A percentile compares a stretch with the other conserved stretches of the same genome.
These are phyloP conservation scores for Monosporozyma aquatica DNA, from an alignment of 805 yeast species.

Conservation along the genomic window DNA sequence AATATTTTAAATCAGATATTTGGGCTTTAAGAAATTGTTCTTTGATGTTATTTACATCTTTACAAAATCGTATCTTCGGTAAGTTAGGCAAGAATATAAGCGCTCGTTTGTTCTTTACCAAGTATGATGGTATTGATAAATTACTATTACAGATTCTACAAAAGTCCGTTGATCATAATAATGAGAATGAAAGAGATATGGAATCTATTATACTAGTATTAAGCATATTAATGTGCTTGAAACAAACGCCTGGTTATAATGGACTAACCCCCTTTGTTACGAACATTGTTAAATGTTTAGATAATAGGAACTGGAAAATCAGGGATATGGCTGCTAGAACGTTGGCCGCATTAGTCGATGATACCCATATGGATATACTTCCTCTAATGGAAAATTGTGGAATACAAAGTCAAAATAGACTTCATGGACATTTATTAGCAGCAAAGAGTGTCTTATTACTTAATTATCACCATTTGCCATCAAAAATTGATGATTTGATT, in stretches of 20 bases:
- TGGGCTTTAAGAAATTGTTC: slow-evolving; percentile 93
- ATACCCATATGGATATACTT: slow-evolving; percentile 25
- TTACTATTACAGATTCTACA: slow-evolving; percentile 39
- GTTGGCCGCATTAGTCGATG: slow-evolving; percentile 41
- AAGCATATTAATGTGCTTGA: slow-evolving; percentile 60
- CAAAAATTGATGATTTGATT: slow-evolving; percentile 6
- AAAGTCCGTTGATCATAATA: slow-evolving; percentile 17
- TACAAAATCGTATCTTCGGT: slow-evolving; percentile 76
- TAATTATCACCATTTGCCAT: neutral
- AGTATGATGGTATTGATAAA: slow-evolving; percentile 44
- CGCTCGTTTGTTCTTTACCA: slow-evolving; percentile 63
- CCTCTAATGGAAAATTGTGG: slow-evolving; percentile 21
- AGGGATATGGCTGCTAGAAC: slow-evolving; percentile 81
- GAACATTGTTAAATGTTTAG: slow-evolving; percentile 40
- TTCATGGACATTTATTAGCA: slow-evolving; percentile 56
- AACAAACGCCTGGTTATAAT: slow-evolving; percentile 46
- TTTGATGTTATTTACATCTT: slow-evolving; percentile 81
- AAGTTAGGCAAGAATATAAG: slow-evolving; percentile 37
- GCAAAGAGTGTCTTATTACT: slow-evolving; percentile 12
- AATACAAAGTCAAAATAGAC: slow-evolving; percentile 32
- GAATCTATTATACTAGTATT: slow-evolving; percentile 71
- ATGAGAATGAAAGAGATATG: slow-evolving; percentile 26
- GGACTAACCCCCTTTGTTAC: slow-evolving; percentile 46
- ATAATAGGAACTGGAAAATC: slow-evolving; percentile 63
- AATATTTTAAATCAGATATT: slow-evolving; percentile 50